These are phyloP conservation scores for Tilletia horrida DNA, from an alignment of 1,284 basidiomycete species.

Conservation along the genomic window DNA sequence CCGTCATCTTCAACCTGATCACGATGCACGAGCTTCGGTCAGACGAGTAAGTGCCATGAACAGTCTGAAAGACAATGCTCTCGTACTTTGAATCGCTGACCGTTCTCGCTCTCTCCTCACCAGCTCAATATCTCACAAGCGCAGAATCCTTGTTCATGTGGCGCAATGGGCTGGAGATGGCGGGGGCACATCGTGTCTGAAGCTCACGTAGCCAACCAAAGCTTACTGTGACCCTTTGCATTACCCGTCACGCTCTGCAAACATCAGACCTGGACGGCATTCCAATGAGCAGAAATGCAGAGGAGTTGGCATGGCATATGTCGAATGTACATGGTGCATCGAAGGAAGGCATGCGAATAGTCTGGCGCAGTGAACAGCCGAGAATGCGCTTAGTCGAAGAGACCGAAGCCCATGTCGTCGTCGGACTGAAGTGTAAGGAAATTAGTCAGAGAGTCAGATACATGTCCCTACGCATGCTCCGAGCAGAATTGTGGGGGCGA, in stretches of 20 bases:
- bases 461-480: neutral
- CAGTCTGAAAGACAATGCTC: neutral
- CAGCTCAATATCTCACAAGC: slow-evolving; percentile 26
- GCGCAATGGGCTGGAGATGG: slow-evolving; percentile 34
- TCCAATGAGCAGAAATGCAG: neutral
- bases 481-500: neutral
- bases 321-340: neutral
- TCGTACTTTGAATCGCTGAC: neutral
- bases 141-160: slow-evolving; percentile 24
- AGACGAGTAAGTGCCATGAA: neutral
- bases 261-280: neutral
- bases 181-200: slow-evolving; percentile 22
- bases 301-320: neutral
- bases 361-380: neutral
- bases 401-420: slow-evolving; percentile 21
- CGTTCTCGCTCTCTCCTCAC: neutral
- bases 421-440: slow-evolving; percentile 4
- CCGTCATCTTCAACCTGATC: slow-evolving; percentile 36
- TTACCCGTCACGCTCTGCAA: too few relatives aligned
- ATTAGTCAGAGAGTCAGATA: neutral
- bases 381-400: slow-evolving; percentile 20
- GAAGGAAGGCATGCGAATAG: neutral
- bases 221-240: too few relatives aligned
- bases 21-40: slow-evolving; percentile 38
- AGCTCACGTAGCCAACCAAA: slow-evolving; percentile 22